Evolutionary conservation across 352 stramenopile genomes (phyloP), one percentile per base, ranked within the genome.

Genomic region (Phytophthora constricta): DNA sequence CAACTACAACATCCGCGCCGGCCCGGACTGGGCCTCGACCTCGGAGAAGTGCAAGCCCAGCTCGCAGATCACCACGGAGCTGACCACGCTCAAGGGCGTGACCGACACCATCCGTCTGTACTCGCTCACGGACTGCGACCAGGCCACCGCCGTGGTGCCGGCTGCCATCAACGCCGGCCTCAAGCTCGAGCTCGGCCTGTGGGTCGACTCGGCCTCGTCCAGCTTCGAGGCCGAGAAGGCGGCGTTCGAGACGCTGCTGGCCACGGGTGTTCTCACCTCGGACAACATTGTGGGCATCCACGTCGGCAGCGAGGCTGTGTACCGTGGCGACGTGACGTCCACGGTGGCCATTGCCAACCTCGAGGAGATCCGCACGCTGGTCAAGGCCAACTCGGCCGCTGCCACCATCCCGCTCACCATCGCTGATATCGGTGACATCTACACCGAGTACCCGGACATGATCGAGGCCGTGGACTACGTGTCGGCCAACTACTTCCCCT

Each of bases 1-100:
- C 70, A 92, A 92, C 74, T 92, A 90, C 77, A 89, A 90, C 77
- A 86, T 86, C 58, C 82, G 82, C 62, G 58, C 65, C 5, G 82
- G 79, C 2, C 74, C 80, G 23, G 79, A 91, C 70, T 87, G 74
- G 68, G 77, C 72, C 23, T 46, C 81, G 5, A 54, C 67, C n/a
- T 68, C 55, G 11, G 71, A 66, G 16, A 89, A 87, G 65, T 92
- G 84, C 75, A 91, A 91, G 58, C 62, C 70, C 16, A 49, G 69
- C 16, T 68, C 70, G 25, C 58, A 84, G 58, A 83, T 92, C 58
- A 37, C 61, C 28, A 53, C 65, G 3, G 84, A 92, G 52, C 68
- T 92, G n/a, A 47, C 57, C 20, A 65, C 65, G 43, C 70, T 90
- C 43, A 74, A 76, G 57, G 61, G 48, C n/a, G 70, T 87, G 58